A percentile compares a stretch with the other conserved stretches of the same genome.
These are phyloP conservation scores for Ogataea trehalophila DNA, from an alignment of 805 yeast species.

Conservation along the genomic window DNA sequence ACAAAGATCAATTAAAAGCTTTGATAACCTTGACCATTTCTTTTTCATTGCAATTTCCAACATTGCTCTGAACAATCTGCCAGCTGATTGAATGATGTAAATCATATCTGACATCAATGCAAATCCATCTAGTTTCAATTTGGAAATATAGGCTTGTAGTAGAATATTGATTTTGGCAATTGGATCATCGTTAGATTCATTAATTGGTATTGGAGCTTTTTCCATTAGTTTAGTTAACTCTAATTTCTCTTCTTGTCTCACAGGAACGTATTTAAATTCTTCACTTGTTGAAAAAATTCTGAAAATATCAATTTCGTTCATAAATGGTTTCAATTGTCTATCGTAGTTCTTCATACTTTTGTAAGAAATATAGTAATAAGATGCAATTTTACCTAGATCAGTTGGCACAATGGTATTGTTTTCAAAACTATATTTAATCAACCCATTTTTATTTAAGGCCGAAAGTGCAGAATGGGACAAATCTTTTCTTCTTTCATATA, in stretches of 20 bases:
- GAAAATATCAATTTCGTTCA: slow-evolving; percentile 68
- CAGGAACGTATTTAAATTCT: slow-evolving; percentile 80
- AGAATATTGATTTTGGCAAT: slow-evolving; percentile 74
- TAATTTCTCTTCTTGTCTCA: slow-evolving; percentile 77
- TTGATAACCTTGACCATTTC: slow-evolving; percentile 66
- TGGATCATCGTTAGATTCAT: slow-evolving; percentile 65
- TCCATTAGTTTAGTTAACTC: slow-evolving; percentile 69
- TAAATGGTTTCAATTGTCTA: slow-evolving; percentile 56
- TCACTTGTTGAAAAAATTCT: slow-evolving; percentile 74
- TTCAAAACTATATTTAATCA: slow-evolving; percentile 52
- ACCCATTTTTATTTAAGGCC: slow-evolving; percentile 48
- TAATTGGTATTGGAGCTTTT: slow-evolving; percentile 81
- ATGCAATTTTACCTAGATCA: slow-evolving; percentile 77
- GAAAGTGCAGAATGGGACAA: slow-evolving; percentile 73
- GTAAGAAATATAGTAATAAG: slow-evolving; percentile 78
- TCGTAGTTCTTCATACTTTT: slow-evolving; percentile 67
- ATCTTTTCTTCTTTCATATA: slow-evolving; percentile 55
- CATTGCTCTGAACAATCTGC: slow-evolving; percentile 80
- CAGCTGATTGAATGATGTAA: slow-evolving; percentile 89
- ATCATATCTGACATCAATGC: slow-evolving; percentile 92
- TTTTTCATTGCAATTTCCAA: slow-evolving; percentile 69
- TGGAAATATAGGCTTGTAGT: slow-evolving; percentile 82
- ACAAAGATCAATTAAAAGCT: slow-evolving; percentile 55
- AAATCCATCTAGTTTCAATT: slow-evolving; percentile 73
- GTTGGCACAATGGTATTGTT: slow-evolving; percentile 50